Evolutionary conservation across 75 land plant genomes (phyloP), one percentile per base, ranked within the genome.

Genomic region (Cryptomeria japonica): DNA sequence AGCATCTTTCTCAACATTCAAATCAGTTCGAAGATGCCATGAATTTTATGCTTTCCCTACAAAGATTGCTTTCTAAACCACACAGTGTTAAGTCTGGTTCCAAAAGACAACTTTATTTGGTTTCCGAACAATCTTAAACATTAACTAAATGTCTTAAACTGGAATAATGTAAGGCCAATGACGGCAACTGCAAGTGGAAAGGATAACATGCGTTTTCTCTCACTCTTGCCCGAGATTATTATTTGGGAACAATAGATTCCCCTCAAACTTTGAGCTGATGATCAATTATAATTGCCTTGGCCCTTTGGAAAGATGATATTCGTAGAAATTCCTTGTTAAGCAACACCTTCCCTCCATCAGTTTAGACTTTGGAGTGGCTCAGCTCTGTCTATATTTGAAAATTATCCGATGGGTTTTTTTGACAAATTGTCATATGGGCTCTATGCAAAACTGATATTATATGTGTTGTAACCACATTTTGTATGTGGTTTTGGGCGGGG

Each of bases 221-320:
- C 56, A 76, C 80, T 76, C 49, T 2, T 75, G 75, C 37, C 70
- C 76, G 80, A 76, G 73, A n/a, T n/a, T n/a, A n/a, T n/a, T n/a
- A n/a, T n/a, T n/a, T n/a, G n/a, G n/a, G n/a, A n/a, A n/a, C n/a
- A n/a, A n/a, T n/a, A n/a, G n/a, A n/a, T n/a, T n/a, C n/a, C n/a
- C n/a, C n/a, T n/a, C n/a, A 75, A 34, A 73, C 80, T 76, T 86
- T 34, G 34, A 8, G 18, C 41, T 22, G 49, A 86, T 25, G 80
- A 12, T 73, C 42, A 44, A 1, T 72, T 47, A 75, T n/a, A 11
- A 47, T 10, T 86, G 80, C 28, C 75, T 73, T 86, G 64, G 64
- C n/a, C n/a, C 70, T 1, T 7, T 47, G 49, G n/a, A n/a, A n/a
- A n/a, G n/a, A n/a, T n/a, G 9, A 47, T 10, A 47, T 47, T 10